phyloP scores from a whole-genome alignment of 2,329 filamentous ascomycete species.

The Calcarisporium arbuscula region DNA sequence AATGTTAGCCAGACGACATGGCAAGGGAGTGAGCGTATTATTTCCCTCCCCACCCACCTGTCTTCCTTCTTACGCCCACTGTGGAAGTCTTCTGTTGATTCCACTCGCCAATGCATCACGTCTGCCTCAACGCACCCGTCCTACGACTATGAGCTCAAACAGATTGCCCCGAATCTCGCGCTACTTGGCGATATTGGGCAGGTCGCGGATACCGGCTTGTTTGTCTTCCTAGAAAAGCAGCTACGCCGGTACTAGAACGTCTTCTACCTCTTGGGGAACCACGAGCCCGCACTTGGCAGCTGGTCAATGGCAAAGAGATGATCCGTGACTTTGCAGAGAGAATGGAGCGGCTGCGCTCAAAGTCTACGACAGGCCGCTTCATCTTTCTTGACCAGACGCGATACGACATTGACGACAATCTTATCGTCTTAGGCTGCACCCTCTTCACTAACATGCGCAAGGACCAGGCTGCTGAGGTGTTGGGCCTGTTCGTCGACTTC shows the following conservation, averaged over 20 bases:
- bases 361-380: no score
- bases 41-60: no score
- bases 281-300: conserved; percentile 44
- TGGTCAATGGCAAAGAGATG: no score
- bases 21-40: no score
- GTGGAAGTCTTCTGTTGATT: no score
- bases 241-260: conserved; percentile 41
- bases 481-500: conserved; percentile 44
- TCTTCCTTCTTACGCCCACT: no score
- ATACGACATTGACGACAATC: conserved; percentile 15
- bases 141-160: no score
- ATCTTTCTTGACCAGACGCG: conserved; percentile 35
- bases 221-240: conserved; percentile 42
- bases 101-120: no score
- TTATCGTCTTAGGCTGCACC: conserved; percentile 29
- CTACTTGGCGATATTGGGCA: conserved; percentile 53
- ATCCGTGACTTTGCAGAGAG: no score
- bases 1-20: no score
- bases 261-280: conserved; percentile 50
- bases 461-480: conserved; percentile 28
- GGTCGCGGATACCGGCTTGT: conserved; percentile 26
- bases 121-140: no score
- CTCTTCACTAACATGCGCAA: conserved; percentile 42
- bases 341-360: no score
- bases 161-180: conserved; percentile 46